These are phyloP conservation scores for Camelina sativa DNA, from an alignment of 345 rosid species.

Conservation along the genomic window DNA sequence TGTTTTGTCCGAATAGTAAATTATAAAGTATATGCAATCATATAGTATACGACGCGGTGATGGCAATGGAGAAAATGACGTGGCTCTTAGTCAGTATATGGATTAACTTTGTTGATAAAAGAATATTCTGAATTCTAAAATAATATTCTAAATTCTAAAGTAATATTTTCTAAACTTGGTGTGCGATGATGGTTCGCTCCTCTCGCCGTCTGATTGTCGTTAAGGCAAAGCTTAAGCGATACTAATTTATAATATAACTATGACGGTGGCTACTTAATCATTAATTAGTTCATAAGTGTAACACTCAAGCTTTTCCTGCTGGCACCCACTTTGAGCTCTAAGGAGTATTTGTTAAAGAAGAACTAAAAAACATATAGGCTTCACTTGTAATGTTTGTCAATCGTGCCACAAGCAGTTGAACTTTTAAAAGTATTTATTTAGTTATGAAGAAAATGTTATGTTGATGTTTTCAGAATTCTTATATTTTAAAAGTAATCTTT, in stretches of 20 bases:
- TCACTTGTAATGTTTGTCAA: not conserved
- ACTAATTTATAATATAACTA: not conserved
- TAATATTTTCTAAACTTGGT: not conserved
- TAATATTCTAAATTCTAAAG: too few species aligned
- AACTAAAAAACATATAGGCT: not conserved
- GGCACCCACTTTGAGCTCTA: not conserved
- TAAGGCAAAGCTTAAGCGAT: constrained; percentile 13
- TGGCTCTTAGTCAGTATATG: constrained; percentile 12
- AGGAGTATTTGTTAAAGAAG: not conserved
- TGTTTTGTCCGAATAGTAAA: not conserved
- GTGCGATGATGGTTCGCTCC: constrained; percentile 2
- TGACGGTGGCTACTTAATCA: constrained; percentile 1
- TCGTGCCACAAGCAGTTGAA: too few species aligned
- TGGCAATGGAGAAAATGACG: constrained; percentile 3
- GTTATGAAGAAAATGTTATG: too few species aligned
- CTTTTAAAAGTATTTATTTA: too few species aligned
- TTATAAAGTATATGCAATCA: not conserved
- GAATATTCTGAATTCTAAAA: not conserved
- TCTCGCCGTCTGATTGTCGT: constrained; percentile 3
- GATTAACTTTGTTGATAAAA: not conserved
- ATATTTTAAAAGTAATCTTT: too few species aligned
- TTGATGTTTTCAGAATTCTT: too few species aligned
- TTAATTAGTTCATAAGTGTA: not conserved
- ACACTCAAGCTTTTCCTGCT: not conserved
- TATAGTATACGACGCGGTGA: constrained; percentile 8